phyloP scores from a whole-genome alignment of 306 rosid genomes.

The Styphnolobium japonicum region DNA sequence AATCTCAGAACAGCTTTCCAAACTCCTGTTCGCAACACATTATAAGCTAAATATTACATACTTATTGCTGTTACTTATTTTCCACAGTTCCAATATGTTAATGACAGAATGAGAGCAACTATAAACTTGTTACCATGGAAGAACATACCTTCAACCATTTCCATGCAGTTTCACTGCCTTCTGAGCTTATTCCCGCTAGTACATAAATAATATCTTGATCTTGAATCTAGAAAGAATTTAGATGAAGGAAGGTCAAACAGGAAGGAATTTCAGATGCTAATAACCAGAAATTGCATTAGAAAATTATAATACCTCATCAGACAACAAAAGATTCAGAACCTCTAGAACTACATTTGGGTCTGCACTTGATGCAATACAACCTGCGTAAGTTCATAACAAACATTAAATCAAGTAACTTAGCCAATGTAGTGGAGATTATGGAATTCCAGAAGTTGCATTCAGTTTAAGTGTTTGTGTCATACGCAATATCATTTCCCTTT shows the following conservation, averaged over 20 bases:
- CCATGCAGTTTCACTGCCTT: constrained; percentile 51
- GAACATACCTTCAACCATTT: constrained; percentile 61
- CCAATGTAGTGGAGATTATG: not conserved
- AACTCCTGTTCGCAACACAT: not conserved
- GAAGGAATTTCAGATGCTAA: not conserved
- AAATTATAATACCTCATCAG: constrained; percentile 41
- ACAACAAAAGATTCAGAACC: constrained; percentile 46
- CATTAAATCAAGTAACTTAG: not conserved
- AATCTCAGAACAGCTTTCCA: not conserved
- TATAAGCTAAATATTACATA: not conserved
- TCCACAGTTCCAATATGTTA: not conserved
- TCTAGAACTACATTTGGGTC: constrained; percentile 50
- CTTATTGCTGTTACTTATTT: not conserved
- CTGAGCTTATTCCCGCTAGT: constrained; percentile 44
- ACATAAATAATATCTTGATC: constrained; percentile 50
- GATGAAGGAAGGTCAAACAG: constrained; percentile 3
- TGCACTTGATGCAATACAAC: constrained; percentile 50
- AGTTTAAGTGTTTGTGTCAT: constrained; percentile 19
- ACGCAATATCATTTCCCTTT: constrained; percentile 49
- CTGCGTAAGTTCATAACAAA: constrained; percentile 33
- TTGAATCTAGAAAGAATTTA: constrained; percentile 38
- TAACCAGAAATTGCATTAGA: not conserved
- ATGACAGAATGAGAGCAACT: not conserved
- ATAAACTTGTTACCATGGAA: constrained; percentile 8
- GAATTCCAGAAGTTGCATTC: not conserved